Evolutionary conservation across 2,329 filamentous ascomycete genomes (phyloP), one percentile per base, ranked within the genome.

Genomic region (Aurifilum marmelostoma): DNA sequence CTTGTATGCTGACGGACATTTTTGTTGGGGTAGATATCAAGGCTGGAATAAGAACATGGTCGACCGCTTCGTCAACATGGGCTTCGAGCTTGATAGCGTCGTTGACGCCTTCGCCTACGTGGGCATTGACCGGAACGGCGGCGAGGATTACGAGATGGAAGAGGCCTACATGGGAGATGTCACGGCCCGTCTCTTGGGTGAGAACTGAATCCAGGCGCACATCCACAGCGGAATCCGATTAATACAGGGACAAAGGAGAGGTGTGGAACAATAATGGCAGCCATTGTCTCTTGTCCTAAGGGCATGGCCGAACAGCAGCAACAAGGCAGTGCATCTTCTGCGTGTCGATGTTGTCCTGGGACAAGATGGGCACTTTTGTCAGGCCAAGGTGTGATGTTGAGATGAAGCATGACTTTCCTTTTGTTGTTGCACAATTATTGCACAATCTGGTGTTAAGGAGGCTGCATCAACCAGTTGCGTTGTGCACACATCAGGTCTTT

Each of bases 121-220:
- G 9, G 92, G 92, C 7, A 94, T 97, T 73, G 92, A 95, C 72
- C 87, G 88, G 24, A 93, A 91, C 73, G 87, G 86, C 34, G 94
- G 94, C 0, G 84, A 90, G 73, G 92, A 96, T 76, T 96, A 97
- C 77, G 90, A 92, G 75, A 83, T 97, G n/a, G 93, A 97, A 76
- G 92, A 96, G 75, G 93, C 91, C 1, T 94, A 94, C 74, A 93
- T 97, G 87, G 93, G 92, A 3, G 94, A 97, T 74, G 91, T 98
- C 72, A 97, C 93, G 0, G 92, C 93, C 24, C 86, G 91, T 69
- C 86, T 98, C 8, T 88, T 97, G 43, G 92, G 92, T 50, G 94
- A 97, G 79, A 86, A 88, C 77, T 90, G 58, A 67, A 16, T 29
- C 24, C 24, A 5, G 3, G 29, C 37, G n/a, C 14, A 24, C 60